Conservation (phyloP, 108 stramenopile species). For the Discostella stelligeroides region DNA sequence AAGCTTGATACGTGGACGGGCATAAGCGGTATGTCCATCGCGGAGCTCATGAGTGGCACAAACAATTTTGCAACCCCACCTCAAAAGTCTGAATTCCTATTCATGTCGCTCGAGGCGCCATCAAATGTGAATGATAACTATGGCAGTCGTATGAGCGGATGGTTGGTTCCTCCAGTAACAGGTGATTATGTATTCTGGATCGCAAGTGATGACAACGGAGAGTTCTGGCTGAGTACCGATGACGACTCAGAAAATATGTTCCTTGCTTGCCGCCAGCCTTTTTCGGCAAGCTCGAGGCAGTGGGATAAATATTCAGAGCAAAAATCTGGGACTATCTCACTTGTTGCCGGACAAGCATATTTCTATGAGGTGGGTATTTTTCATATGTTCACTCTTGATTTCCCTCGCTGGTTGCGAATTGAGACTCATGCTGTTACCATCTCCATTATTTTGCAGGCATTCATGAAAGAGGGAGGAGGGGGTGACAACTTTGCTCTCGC, state of each 20-base stretch:
- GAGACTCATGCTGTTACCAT: neutral
- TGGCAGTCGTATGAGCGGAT: neutral
- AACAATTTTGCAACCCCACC: neutral
- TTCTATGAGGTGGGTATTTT: neutral
- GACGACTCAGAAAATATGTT: neutral
- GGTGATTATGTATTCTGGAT: constrained; percentile 1
- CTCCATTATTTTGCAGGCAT: neutral
- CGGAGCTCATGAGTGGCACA: constrained; percentile 5
- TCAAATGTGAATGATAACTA: neutral
- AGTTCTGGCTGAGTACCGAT: neutral
- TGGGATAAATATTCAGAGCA: too few species aligned
- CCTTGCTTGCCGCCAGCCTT: neutral
- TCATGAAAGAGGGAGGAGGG: neutral
- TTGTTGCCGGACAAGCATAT: neutral
- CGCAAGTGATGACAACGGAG: constrained; percentile 12
- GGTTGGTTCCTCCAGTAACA: constrained; percentile 5
- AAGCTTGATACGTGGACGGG: neutral
- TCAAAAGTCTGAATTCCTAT: neutral
- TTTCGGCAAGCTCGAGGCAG: too few species aligned
- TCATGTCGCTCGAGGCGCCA: neutral
- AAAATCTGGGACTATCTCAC: neutral
- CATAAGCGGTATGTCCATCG: neutral
- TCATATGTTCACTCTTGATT: neutral
- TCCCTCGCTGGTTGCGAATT: too few species aligned
- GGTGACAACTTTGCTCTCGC: neutral